Base-by-base conservation (phyloP, 306 rosid species). In the Citrullus amarus region DNA sequence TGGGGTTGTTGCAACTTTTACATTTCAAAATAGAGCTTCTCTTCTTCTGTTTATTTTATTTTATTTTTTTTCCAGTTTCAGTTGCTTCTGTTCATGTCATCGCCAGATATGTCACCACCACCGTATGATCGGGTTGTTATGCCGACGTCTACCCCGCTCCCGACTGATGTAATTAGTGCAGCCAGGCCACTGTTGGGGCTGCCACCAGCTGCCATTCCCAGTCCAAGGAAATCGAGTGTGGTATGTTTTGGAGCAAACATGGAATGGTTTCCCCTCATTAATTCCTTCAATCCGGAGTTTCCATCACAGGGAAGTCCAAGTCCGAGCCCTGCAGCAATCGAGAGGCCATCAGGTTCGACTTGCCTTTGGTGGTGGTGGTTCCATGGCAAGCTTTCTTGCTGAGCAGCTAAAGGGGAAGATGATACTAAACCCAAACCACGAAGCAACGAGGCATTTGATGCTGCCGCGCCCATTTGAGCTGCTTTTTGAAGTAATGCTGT, bases 401-500 rank as follows among this genome's bases (percentile, higher is more conserved):
- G 91, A 3, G 77, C 34, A 1, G 92, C 60, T 6, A 92, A 38
- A 22, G 96, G 77, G 0, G 93, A 80, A 9, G 98, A 89, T 0
- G 95, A 78, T 75, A 93, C 83, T 0, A 91, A 76, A n/a, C 98
- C 98, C 8, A 93, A 81, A 7, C 97, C 96, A 0, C 96, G 91
- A 48, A 93, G 93, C 78, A 93, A 79, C 0, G 98, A 90, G 55
- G 89, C 89, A 50, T 86, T 92, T 15, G 98, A 78, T 13, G 93
- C 87, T 8, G 93, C 90, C 2, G 96, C 86, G 2, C 96, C 96
- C 94, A 93, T 91, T 82, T 93, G 97, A 73, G 98, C 97, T 17
- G 98, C 98, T 62, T 91, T 93, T 89, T 93, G 98, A 9, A 93
- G 96, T 30, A 93, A 80, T 11, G 98, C 98, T 2, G 98, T 93